A percentile compares a stretch with the other conserved stretches of the same genome.
Evolutionary conservation across 2,329 filamentous ascomycete genomes (phyloP).

Genomic region (Colletotrichum melonis): DNA sequence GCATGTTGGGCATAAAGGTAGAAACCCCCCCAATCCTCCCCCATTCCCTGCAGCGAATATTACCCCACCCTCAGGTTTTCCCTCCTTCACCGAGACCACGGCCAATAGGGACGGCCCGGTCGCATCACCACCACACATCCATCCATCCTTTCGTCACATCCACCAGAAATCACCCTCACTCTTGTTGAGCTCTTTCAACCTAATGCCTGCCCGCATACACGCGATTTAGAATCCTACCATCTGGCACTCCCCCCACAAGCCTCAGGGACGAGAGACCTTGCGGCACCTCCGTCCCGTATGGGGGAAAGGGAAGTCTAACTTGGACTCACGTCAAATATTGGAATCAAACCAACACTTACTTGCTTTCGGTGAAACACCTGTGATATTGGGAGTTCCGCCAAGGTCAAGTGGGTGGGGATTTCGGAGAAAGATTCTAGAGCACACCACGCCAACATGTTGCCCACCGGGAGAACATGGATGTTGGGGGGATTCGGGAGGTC

Average conservation of each 20-base stretch:
- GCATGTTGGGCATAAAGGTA: not conserved
- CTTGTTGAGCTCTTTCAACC: too few species aligned
- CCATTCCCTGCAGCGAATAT: not conserved
- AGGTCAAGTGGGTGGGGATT: not conserved
- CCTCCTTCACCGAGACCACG: not conserved
- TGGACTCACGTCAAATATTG: not conserved
- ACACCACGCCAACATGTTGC: not conserved
- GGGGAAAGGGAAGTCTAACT: not conserved
- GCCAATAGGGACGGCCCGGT: slow-evolving; percentile 2
- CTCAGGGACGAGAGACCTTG: not conserved
- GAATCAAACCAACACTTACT: not conserved
- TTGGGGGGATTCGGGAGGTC: not conserved
- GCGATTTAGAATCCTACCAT: not conserved
- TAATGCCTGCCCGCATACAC: not conserved
- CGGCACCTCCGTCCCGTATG: not conserved
- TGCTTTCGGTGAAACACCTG: not conserved
- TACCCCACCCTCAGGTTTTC: not conserved
- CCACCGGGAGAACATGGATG: too few species aligned
- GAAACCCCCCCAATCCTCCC: not conserved
- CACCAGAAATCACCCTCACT: not conserved
- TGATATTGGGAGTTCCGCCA: not conserved
- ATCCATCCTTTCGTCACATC: not conserved
- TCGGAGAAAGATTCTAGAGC: not conserved
- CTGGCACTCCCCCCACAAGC: too few species aligned
- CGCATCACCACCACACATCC: not conserved